These are phyloP conservation scores for Licmophora abbreviata DNA, from an alignment of 108 stramenopile species.

Conservation along the genomic window DNA sequence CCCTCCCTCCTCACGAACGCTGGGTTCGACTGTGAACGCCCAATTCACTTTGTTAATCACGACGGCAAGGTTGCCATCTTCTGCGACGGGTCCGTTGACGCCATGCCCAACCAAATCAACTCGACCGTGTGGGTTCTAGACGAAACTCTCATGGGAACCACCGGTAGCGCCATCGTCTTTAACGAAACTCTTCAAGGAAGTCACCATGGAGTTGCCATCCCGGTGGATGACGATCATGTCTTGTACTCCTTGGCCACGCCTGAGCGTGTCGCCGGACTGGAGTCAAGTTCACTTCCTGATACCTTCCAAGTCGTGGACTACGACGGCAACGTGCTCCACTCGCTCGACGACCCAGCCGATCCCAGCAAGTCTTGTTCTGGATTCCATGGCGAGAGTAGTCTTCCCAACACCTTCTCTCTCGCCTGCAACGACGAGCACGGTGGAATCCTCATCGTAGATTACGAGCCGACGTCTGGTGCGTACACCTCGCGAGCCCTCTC, in stretches of 20 bases:
- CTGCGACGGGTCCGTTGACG: slow-evolving; percentile 14
- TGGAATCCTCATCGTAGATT: slow-evolving; percentile 19
- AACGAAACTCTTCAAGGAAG: slow-evolving; percentile 9
- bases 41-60: slow-evolving; percentile 11
- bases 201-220: slow-evolving; percentile 24
- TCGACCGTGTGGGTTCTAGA: slow-evolving; percentile 20
- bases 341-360: slow-evolving; percentile 4
- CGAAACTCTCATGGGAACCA: slow-evolving; percentile 12
- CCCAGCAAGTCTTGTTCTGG: slow-evolving; percentile 11
- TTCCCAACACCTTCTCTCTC: slow-evolving; percentile 13
- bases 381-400: slow-evolving; percentile 14
- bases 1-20: no score
- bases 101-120: slow-evolving; percentile 7
- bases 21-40: slow-evolving; percentile 12
- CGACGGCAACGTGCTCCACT: slow-evolving; percentile 16
- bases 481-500: slow-evolving; percentile 16
- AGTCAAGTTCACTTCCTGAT: slow-evolving; percentile 7
- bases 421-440: slow-evolving; percentile 16
- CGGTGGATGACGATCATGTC: slow-evolving; percentile 17
- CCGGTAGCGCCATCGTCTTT: slow-evolving; percentile 10
- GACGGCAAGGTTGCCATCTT: slow-evolving; percentile 19
- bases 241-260: slow-evolving; percentile 15
- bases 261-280: slow-evolving; percentile 8
- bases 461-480: slow-evolving; percentile 4
- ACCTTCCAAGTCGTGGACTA: slow-evolving; percentile 19